These are phyloP conservation scores for Xylogone sp. DNA, from an alignment of 2,329 filamentous ascomycete species.

Conservation along the genomic window DNA sequence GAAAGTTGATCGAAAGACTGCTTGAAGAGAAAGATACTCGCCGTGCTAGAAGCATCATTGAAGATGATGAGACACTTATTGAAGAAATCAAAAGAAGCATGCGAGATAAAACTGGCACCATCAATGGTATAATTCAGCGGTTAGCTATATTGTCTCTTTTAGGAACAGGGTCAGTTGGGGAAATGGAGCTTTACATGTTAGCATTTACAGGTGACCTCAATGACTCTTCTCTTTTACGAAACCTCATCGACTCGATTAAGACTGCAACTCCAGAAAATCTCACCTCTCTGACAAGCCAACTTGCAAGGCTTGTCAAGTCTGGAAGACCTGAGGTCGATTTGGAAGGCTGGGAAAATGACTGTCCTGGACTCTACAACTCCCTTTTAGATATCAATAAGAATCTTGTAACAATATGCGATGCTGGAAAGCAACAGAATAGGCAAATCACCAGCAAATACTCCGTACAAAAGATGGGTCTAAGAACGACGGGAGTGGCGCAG, in stretches of 20 bases:
- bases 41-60: constrained; percentile 50
- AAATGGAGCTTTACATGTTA: constrained; percentile 55
- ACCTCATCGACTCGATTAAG: constrained; percentile 43
- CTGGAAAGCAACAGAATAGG: constrained; percentile 40
- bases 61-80: constrained; percentile 56
- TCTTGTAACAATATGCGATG: constrained; percentile 42
- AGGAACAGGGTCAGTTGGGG: constrained; percentile 9
- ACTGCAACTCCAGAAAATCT: constrained; percentile 53
- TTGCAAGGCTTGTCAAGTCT: constrained; percentile 29
- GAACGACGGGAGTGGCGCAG: constrained; percentile 77
- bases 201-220: constrained; percentile 52
- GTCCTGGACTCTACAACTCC: constrained; percentile 15
- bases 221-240: constrained; percentile 49
- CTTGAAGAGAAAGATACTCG: constrained; percentile 39
- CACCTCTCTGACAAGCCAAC: constrained; percentile 35
- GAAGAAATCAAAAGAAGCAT: constrained; percentile 34
- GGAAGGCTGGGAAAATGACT: constrained; percentile 24
- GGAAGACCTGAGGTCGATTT: constrained; percentile 20
- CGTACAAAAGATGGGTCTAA: constrained; percentile 63
- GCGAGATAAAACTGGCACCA: constrained; percentile 33
- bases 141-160: constrained; percentile 40
- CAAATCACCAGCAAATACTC: constrained; percentile 72
- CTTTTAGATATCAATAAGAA: constrained; percentile 34
- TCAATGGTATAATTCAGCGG: constrained; percentile 42
- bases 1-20: constrained; percentile 44